Evolutionary conservation across 208 protist species (phyloP).

Genomic region (Wallacemonas rigidus): DNA sequence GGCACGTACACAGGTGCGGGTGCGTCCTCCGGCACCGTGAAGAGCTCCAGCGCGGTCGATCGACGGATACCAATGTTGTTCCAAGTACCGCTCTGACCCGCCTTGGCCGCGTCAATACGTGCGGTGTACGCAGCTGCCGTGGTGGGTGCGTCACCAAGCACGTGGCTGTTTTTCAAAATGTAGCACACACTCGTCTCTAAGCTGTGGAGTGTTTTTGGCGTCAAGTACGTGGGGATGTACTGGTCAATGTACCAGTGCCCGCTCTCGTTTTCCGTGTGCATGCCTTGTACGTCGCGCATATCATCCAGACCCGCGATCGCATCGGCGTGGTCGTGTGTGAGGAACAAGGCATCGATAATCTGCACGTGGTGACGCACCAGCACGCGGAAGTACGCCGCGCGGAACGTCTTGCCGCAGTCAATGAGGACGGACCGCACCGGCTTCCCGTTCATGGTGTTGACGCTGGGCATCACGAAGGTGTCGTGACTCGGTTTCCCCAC

Average conservation of each 20-base stretch:
- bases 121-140: constrained; percentile 31
- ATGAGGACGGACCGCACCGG: constrained; percentile 70
- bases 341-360: constrained; percentile 72
- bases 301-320: constrained; percentile 87
- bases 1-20: constrained; percentile 55
- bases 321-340: constrained; percentile 90
- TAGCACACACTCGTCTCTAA: constrained; percentile 61
- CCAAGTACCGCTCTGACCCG: constrained; percentile 23
- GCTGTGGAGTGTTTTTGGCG: constrained; percentile 38
- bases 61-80: constrained; percentile 81
- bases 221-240: constrained; percentile 78
- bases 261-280: constrained; percentile 42
- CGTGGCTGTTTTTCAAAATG: constrained; percentile 75
- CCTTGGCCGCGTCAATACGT: constrained; percentile 4
- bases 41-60: constrained; percentile 80
- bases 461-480: constrained; percentile 21
- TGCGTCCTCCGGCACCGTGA: constrained; percentile 46
- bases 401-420: constrained; percentile 92
- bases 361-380: constrained; percentile 61
- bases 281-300: constrained; percentile 85
- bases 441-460: constrained; percentile 37
- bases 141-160: constrained; percentile 35
- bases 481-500: constrained; percentile 20
- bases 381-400: constrained; percentile 87
- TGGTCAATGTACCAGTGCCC: constrained; percentile 69